phyloP scores from a whole-genome alignment of 2,329 filamentous ascomycete species.

The Exophiala spinifera region DNA sequence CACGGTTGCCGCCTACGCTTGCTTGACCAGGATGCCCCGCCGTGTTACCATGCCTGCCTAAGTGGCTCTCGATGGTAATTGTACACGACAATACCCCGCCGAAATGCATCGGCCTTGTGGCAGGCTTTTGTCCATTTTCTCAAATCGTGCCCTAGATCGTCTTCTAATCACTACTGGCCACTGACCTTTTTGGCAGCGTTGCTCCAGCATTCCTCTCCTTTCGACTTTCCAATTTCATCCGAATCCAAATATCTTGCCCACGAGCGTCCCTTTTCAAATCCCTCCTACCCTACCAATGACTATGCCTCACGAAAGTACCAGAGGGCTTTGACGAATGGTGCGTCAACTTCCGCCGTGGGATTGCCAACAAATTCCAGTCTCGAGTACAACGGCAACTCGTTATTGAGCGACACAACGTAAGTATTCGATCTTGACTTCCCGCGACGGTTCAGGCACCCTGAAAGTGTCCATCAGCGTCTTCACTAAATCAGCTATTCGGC shows the following conservation, averaged over 20 bases:
- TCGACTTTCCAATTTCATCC: slow-evolving; percentile 40
- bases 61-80: slow-evolving; percentile 24
- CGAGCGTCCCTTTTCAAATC: slow-evolving; percentile 36
- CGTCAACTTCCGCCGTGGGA: slow-evolving; percentile 14
- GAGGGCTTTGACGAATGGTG: slow-evolving; percentile 19
- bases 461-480: slow-evolving; percentile 9
- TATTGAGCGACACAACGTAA: slow-evolving; percentile 25
- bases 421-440: slow-evolving; percentile 18
- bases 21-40: slow-evolving; percentile 26
- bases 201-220: slow-evolving; percentile 37
- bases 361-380: slow-evolving; percentile 22
- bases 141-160: slow-evolving; percentile 20
- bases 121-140: slow-evolving; percentile 24
- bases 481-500: neutral
- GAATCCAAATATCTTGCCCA: slow-evolving; percentile 40
- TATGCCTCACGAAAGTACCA: slow-evolving; percentile 18
- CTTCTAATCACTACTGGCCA: slow-evolving; percentile 29
- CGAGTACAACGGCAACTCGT: slow-evolving; percentile 21
- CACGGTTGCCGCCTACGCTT: slow-evolving; percentile 20
- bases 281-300: slow-evolving; percentile 29
- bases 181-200: slow-evolving; percentile 32
- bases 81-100: slow-evolving; percentile 19
- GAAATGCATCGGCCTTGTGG: slow-evolving; percentile 23
- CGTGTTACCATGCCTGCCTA: slow-evolving; percentile 24
- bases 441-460: slow-evolving; percentile 10